Evolutionary conservation across 163 green algal species (phyloP).

Genomic region (Trebouxia gelatinosa): DNA sequence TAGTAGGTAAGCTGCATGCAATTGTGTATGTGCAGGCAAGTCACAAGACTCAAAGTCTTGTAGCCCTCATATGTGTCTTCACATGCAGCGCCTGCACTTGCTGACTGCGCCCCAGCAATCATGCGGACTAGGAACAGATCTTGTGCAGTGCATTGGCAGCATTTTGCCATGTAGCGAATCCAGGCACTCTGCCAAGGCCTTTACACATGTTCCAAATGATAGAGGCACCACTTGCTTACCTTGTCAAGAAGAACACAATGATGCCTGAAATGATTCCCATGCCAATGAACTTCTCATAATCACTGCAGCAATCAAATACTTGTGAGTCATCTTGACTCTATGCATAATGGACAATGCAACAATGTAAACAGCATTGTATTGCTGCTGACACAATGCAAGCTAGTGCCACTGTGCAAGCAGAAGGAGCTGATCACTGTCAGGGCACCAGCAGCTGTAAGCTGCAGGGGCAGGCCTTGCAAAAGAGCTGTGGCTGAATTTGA

Average conservation of each 20-base stretch:
- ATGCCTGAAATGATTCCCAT: conserved; percentile 76
- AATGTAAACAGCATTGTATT: too few relatives aligned
- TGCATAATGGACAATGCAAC: too few relatives aligned
- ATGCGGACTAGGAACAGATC: neutral
- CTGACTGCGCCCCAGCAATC: too few relatives aligned
- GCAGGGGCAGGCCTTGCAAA: neutral
- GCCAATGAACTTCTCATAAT: conserved; percentile 82
- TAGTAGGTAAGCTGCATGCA: neutral
- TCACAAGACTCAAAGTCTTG: too few relatives aligned
- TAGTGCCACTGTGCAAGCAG: conserved; percentile 14
- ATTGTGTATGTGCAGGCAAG: neutral
- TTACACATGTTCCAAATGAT: neutral
- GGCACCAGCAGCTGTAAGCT: neutral
- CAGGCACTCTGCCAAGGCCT: neutral
- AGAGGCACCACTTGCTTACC: conserved; percentile 36
- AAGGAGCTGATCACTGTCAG: neutral
- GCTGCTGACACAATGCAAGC: too few relatives aligned
- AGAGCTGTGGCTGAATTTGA: neutral
- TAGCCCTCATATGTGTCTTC: neutral
- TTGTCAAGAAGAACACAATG: conserved; percentile 88
- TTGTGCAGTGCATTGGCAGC: neutral
- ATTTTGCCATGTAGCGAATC: neutral
- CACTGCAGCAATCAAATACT: too few relatives aligned
- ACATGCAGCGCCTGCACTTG: too few relatives aligned
- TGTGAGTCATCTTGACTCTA: too few relatives aligned